phyloP scores from a whole-genome alignment of 306 rosid species.

The Vicia sativa region DNA sequence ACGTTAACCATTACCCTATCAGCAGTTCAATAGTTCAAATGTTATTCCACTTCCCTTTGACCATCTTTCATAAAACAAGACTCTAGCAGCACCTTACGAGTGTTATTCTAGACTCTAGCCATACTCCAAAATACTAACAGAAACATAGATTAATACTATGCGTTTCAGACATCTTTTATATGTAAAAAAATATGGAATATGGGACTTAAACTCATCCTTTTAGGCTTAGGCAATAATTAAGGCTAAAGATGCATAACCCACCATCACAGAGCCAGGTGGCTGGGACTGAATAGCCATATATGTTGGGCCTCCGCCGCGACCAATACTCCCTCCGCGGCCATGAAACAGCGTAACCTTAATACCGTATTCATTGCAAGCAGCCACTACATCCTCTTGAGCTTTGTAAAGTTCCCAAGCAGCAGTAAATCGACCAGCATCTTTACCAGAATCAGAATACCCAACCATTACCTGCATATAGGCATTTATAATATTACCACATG shows the following conservation, averaged over 20 bases:
- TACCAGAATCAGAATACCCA: conserved; percentile 96
- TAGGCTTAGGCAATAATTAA: not conserved
- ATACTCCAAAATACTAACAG: conserved; percentile 10
- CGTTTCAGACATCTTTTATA: conserved; percentile 8
- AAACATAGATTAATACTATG: not conserved
- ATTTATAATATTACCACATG: conserved; percentile 29
- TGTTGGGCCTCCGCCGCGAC: conserved; percentile 98
- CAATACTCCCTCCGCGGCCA: conserved; percentile 96
- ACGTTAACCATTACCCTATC: too few species aligned
- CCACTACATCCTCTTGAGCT: conserved; percentile 96
- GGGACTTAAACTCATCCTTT: not conserved
- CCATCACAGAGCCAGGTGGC: conserved; percentile 98
- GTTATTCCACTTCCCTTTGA: too few species aligned
- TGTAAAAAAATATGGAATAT: not conserved
- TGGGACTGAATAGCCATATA: conserved; percentile 96
- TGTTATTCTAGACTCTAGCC: conserved; percentile 14
- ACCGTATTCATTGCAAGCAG: conserved; percentile 80
- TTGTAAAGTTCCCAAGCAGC: conserved; percentile 99
- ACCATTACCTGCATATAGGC: conserved; percentile 81
- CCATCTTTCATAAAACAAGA: too few species aligned
- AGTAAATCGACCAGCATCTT: conserved; percentile 97
- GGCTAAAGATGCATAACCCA: conserved; percentile 41
- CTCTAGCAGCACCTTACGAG: not conserved
- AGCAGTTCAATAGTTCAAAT: too few species aligned
- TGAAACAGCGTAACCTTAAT: conserved; percentile 87